Conservation (phyloP, 2,329 filamentous ascomycete genomes). For the Camptophora hylomeconis region DNA sequence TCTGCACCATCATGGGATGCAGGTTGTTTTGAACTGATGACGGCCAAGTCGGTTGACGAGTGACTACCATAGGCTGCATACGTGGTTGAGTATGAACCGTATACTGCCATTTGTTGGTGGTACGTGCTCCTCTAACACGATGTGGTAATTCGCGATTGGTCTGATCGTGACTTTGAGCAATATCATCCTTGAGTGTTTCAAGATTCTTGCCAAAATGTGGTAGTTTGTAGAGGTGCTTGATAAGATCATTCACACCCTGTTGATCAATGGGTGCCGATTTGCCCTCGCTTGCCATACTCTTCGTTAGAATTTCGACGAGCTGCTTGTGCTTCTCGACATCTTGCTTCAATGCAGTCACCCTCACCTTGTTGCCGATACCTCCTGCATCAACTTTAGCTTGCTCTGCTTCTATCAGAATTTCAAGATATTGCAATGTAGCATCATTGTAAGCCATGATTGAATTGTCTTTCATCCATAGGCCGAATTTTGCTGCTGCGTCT, state of each 20-base stretch:
- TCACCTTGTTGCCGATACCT: conserved; percentile 14
- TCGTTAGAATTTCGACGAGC: conserved; percentile 14
- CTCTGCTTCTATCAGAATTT: conserved; percentile 27
- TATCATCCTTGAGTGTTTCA: neutral
- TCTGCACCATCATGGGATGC: no score
- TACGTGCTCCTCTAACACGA: no score
- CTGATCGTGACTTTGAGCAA: neutral
- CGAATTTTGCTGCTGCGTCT: conserved; percentile 25
- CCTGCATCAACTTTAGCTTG: conserved; percentile 21
- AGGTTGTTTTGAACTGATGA: no score
- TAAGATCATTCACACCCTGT: no score
- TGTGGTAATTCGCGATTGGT: neutral
- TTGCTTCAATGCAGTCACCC: conserved; percentile 11
- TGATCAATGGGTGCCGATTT: no score
- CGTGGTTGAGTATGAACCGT: no score
- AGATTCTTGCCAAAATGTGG: neutral
- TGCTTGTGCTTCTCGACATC: conserved; percentile 5
- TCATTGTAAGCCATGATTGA: conserved; percentile 30
- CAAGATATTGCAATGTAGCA: conserved; percentile 27
- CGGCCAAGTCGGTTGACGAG: no score
- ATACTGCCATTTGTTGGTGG: no score
- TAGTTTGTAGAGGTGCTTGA: no score
- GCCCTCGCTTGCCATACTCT: conserved; percentile 10
- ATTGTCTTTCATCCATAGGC: conserved; percentile 26
- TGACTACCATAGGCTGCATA: no score